These are phyloP conservation scores for Lepraria neglecta DNA, from an alignment of 495 filamentous ascomycete species.

Conservation along the genomic window DNA sequence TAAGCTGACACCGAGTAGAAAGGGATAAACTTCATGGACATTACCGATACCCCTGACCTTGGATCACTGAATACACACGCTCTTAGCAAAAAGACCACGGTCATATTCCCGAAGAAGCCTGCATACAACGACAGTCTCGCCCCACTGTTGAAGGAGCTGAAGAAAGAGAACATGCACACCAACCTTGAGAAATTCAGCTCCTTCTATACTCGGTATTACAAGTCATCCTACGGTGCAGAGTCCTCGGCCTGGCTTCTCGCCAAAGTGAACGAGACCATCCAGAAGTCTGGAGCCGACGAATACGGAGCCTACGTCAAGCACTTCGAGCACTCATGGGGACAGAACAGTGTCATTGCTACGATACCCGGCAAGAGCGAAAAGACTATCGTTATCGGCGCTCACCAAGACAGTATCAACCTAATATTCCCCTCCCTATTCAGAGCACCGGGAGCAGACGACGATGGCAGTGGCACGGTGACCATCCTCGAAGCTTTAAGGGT, in stretches of 20 bases:
- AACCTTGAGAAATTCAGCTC: constrained; percentile 72
- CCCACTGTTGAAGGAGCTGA: constrained; percentile 60
- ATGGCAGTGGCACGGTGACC: constrained; percentile 71
- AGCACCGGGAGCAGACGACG: constrained; percentile 69
- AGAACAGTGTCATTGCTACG: constrained; percentile 85
- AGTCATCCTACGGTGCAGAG: constrained; percentile 74
- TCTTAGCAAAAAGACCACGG: constrained; percentile 36
- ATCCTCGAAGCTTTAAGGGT: constrained; percentile 65
- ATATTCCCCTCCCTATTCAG: constrained; percentile 79
- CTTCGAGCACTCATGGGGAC: constrained; percentile 82
- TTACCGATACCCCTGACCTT: constrained; percentile 56
- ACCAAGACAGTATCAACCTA: constrained; percentile 84
- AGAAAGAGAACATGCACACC: constrained; percentile 68
- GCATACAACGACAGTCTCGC: constrained; percentile 58
- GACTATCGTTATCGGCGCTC: constrained; percentile 71
- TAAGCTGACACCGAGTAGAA: constrained; percentile 44
- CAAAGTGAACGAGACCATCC: constrained; percentile 66
- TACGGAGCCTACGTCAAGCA: constrained; percentile 61
- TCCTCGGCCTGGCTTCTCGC: constrained; percentile 83
- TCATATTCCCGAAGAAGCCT: constrained; percentile 62
- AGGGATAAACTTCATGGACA: constrained; percentile 89
- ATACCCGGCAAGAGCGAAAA: constrained; percentile 81
- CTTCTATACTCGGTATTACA: constrained; percentile 88
- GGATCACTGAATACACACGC: constrained; percentile 30
- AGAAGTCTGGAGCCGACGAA: constrained; percentile 53